Percentiles rank a stretch among this genome's conserved stretches.
Evolutionary conservation across 164 flowering plant species (phyloP).

Genomic region (Buxus sempervirens): DNA sequence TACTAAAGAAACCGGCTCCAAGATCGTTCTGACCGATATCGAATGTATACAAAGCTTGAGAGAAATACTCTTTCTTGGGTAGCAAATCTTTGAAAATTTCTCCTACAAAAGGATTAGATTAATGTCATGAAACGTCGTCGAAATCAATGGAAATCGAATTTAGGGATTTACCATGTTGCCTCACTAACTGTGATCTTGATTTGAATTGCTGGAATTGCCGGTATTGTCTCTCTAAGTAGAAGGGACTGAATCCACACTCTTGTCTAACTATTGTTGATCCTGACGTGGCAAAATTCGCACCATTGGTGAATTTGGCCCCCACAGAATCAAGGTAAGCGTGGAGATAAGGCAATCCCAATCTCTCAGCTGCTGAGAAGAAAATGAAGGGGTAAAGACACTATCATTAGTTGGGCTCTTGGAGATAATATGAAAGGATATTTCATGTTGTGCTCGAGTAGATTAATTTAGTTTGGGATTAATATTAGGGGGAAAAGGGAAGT

Average conservation of each 20-base stretch:
- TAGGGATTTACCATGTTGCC: too few species aligned
- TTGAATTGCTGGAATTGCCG: constrained; percentile 18
- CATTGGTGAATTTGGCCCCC: constrained; percentile 24
- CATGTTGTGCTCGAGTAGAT: too few species aligned
- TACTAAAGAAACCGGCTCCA: constrained; percentile 27
- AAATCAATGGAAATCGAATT: too few species aligned
- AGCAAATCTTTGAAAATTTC: constrained; percentile 19
- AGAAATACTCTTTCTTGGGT: constrained; percentile 31
- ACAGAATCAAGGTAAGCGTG: constrained; percentile 25
- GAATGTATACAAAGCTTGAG: constrained; percentile 37
- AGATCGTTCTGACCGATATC: constrained; percentile 55
- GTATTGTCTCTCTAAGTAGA: constrained; percentile 19
- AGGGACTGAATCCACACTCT: constrained; percentile 21
- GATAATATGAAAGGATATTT: too few species aligned
- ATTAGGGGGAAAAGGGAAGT: too few species aligned
- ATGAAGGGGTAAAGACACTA: not conserved
- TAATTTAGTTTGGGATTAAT: too few species aligned
- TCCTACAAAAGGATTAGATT: constrained; percentile 8
- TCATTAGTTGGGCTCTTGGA: too few species aligned
- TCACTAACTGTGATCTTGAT: constrained; percentile 5
- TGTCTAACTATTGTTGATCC: constrained; percentile 20
- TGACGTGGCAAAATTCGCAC: constrained; percentile 29
- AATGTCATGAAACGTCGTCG: too few species aligned
- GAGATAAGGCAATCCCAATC: constrained; percentile 20
- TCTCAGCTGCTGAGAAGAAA: constrained; percentile 13